Conservation (phyloP, 257 asterid species). For the Solanum lycopersicoides region DNA sequence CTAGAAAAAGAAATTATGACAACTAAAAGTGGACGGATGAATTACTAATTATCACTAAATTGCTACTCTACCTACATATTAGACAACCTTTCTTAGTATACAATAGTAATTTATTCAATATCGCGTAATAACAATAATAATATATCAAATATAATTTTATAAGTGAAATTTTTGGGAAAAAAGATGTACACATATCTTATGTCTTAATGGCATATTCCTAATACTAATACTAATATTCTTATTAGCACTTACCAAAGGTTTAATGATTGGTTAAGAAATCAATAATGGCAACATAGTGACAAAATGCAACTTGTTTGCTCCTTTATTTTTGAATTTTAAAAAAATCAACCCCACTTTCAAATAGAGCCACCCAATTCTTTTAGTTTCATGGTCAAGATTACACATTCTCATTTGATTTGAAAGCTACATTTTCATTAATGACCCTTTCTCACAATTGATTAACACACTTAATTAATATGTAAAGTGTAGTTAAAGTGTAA, state of each 20-base stretch:
- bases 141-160: too few species aligned
- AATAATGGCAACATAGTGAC: not conserved
- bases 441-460: not conserved
- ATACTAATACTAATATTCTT: not conserved
- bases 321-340: not conserved
- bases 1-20: too few species aligned
- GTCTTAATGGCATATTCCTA: not conserved
- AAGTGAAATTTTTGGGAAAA: rapidly evolving
- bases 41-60: not conserved
- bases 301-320: not conserved
- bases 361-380: conserved; percentile 7
- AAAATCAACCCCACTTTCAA: not conserved
- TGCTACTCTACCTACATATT: not conserved
- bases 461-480: not conserved
- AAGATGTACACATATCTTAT: not conserved
- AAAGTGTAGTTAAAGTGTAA: not conserved
- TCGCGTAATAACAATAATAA: too few species aligned
- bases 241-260: not conserved
- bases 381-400: conserved; percentile 14
- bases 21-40: too few species aligned
- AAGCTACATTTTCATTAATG: conserved; percentile 23
- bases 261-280: not conserved
- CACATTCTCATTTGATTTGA: conserved; percentile 39
- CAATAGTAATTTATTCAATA: not conserved
- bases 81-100: not conserved